These are phyloP conservation scores for Clonostachys chloroleuca DNA, from an alignment of 2,329 filamentous ascomycete species.

Conservation along the genomic window DNA sequence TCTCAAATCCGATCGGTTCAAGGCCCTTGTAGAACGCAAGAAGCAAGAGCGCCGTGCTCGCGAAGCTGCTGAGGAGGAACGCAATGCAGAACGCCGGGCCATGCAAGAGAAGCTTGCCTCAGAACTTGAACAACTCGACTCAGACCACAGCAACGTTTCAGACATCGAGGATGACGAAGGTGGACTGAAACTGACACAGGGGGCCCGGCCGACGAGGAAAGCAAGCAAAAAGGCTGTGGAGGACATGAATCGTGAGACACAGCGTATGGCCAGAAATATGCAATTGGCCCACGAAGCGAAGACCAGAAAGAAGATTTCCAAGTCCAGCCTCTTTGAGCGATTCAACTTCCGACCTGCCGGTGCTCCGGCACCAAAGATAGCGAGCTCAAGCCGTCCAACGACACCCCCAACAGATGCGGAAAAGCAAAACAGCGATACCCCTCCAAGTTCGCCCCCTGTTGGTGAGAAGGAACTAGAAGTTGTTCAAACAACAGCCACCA, in stretches of 20 bases:
- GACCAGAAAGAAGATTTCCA: constrained; percentile 87
- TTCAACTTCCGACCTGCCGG: constrained; percentile 67
- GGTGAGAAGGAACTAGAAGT: constrained; percentile 17
- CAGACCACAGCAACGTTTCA: constrained; percentile 35
- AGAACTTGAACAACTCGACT: constrained; percentile 25
- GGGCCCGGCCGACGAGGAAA: constrained; percentile 68
- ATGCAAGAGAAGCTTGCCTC: constrained; percentile 25
- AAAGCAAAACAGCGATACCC: constrained; percentile 52
- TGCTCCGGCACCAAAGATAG: constrained; percentile 23
- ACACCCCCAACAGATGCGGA: constrained; percentile 50
- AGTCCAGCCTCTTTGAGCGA: constrained; percentile 73
- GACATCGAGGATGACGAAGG: constrained; percentile 58
- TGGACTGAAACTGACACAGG: constrained; percentile 64
- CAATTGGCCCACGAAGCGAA: constrained; percentile 86
- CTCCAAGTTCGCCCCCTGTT: constrained; percentile 64
- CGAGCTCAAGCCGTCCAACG: constrained; percentile 52
- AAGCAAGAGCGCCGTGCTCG: constrained; percentile 64
- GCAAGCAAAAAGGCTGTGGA: constrained; percentile 93
- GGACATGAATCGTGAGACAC: constrained; percentile 93
- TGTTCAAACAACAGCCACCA: background rate
- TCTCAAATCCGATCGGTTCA: constrained; percentile 55
- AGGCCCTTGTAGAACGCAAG: constrained; percentile 70
- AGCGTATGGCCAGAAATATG: constrained; percentile 84
- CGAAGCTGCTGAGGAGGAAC: constrained; percentile 54
- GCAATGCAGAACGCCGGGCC: constrained; percentile 35